Base-by-base conservation (phyloP, 2,329 filamentous ascomycete species). In the Colletotrichum falcatum region DNA sequence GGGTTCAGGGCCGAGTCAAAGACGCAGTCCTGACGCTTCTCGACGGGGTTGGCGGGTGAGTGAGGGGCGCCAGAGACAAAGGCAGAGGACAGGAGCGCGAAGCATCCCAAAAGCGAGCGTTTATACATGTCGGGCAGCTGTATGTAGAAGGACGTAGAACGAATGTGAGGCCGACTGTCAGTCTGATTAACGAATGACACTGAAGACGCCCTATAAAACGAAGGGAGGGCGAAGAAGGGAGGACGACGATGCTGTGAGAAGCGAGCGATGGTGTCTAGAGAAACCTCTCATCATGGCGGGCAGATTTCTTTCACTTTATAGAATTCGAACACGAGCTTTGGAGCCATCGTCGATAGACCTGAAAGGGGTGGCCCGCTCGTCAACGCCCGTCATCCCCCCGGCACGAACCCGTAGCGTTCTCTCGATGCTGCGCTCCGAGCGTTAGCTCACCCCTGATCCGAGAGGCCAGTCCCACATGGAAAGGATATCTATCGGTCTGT, bases 1-100 rank as follows among this genome's bases (percentile, higher is more conserved):
- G 69, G 69, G 60, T 51, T 71, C 48, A 56, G 42, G 33, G 69
- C 69, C 8, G 69, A 71, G 56, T 71, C 65, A 48, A 71, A 71
- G 39, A 65, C 56, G 33, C 69, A 71, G 60, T 61, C 65, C 48
- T 71, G 69, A 49, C 69, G 69, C 60, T 70, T 71, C 8, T 69
- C 69, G 39, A 71, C 37, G 11, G 33, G 20, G 49, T 35, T 55
- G 23, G 37, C 12, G 5, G 56, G 37, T 4, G 42, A 49, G 6
- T 46, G 64, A 65, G 69, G 69, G 33, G 65, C 69, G 48, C 51
- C 69, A 4, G 65, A 59, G 54, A 66, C 35, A 60, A 71, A 53
- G 59, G 54, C 55, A 12, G 69, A 55, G 39, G 69, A 65, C 23
- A 68, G 60, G 69, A 71, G 60, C 58, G 69, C 69, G 42, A 62